These are phyloP conservation scores for Geotrichum bryndzae DNA, from an alignment of 1,139 yeast genomes.

Conservation along the genomic window DNA sequence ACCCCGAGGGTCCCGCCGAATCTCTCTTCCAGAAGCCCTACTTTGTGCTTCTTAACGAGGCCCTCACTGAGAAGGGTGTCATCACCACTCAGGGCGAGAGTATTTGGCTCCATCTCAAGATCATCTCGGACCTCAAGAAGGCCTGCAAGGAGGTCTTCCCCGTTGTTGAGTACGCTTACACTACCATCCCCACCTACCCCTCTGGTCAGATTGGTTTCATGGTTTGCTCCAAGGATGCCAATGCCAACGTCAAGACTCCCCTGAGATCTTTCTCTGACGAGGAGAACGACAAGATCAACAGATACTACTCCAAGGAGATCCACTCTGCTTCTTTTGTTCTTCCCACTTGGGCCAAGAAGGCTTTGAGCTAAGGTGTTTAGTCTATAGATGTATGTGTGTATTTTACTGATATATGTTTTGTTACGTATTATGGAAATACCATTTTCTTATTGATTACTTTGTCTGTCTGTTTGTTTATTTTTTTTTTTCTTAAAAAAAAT, in stretches of 20 bases:
- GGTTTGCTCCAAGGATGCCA: slow-evolving; percentile 63
- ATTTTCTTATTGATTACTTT: no score
- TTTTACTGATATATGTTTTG: neutral
- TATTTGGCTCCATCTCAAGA: slow-evolving; percentile 78
- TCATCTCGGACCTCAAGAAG: slow-evolving; percentile 52
- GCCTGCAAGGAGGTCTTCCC: slow-evolving; percentile 70
- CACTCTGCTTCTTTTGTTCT: slow-evolving; percentile 78
- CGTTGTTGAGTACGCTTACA: slow-evolving; percentile 71
- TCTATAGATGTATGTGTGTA: neutral
- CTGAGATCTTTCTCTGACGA: slow-evolving; percentile 44
- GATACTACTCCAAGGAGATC: slow-evolving; percentile 66
- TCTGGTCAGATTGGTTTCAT: slow-evolving; percentile 90
- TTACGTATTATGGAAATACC: no score
- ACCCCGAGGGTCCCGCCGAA: slow-evolving; percentile 98
- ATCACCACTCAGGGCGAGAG: slow-evolving; percentile 91
- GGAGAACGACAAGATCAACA: slow-evolving; percentile 50
- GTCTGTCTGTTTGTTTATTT: neutral
- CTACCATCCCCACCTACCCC: slow-evolving; percentile 94
- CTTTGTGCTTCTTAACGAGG: slow-evolving; percentile 63
- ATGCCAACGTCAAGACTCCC: slow-evolving; percentile 51
- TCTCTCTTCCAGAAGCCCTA: slow-evolving; percentile 81
- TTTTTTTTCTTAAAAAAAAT: no score
- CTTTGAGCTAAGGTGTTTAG: slow-evolving; percentile 24
- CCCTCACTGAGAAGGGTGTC: slow-evolving; percentile 67
- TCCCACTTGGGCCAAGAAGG: slow-evolving; percentile 74